These are phyloP conservation scores for Dendrocalamus sinicus DNA, from an alignment of 176 grass and related monocot species.

Conservation along the genomic window DNA sequence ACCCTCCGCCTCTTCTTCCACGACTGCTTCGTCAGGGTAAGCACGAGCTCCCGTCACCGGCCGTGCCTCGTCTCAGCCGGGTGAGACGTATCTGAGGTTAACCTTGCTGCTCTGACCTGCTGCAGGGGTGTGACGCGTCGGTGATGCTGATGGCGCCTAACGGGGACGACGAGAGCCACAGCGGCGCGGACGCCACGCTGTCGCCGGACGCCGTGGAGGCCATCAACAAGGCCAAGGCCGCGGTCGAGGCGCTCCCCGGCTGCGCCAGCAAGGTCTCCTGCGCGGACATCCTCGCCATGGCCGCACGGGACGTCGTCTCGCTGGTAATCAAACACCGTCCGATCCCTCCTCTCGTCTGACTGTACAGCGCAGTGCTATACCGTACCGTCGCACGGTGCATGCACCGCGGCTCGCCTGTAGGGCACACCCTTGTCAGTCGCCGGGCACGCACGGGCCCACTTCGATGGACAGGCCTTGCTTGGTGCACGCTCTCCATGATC, in stretches of 20 bases:
- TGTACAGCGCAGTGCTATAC: not conserved
- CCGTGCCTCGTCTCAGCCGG: not conserved
- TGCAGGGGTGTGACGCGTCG: constrained; percentile 77
- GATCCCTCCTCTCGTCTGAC: not conserved
- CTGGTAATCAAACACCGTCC: constrained; percentile 43
- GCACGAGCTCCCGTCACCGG: not conserved
- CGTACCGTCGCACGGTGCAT: not conserved
- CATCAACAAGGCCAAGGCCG: constrained; percentile 79
- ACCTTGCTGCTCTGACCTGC: not conserved
- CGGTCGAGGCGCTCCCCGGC: constrained; percentile 67
- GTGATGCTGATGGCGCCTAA: constrained; percentile 70
- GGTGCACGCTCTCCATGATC: not conserved
- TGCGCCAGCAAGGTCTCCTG: constrained; percentile 84
- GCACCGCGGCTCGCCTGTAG: constrained; percentile 1
- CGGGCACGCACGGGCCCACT: constrained; percentile 29
- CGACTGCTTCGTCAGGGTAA: constrained; percentile 84
- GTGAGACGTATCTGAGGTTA: not conserved
- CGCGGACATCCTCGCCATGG: constrained; percentile 91
- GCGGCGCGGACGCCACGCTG: constrained; percentile 76
- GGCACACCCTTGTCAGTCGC: not conserved
- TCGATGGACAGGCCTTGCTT: not conserved
- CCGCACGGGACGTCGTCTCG: constrained; percentile 80
- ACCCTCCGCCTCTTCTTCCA: constrained; percentile 92
- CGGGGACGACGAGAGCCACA: constrained; percentile 78
- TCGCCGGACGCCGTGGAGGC: constrained; percentile 77